Percentiles rank a stretch among this genome's conserved stretches.
These are phyloP conservation scores for Yamadazyma blattariae DNA, from an alignment of 1,139 yeast genomes.

Conservation along the genomic window DNA sequence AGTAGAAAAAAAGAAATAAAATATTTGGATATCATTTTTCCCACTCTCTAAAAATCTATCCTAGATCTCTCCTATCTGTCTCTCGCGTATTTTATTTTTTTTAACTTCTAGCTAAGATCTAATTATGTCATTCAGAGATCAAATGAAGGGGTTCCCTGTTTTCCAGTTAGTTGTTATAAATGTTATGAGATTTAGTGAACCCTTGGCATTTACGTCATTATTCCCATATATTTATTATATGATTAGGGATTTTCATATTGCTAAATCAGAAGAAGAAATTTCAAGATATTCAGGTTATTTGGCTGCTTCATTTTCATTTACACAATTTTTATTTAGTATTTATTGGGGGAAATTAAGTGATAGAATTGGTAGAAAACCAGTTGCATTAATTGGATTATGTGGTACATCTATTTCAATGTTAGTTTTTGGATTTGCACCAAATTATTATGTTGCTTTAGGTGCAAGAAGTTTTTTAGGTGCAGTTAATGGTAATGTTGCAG, in stretches of 20 bases:
- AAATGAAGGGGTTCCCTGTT: slow-evolving; percentile 44
- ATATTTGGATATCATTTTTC: no score
- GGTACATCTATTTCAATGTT: slow-evolving; percentile 51
- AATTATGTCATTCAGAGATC: slow-evolving; percentile 18
- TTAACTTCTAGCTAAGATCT: no score
- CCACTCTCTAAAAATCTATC: no score
- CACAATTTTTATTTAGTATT: slow-evolving; percentile 53
- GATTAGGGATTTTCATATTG: slow-evolving; percentile 56
- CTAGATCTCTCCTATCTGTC: no score
- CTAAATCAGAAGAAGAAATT: slow-evolving; percentile 49
- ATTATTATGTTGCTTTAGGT: slow-evolving; percentile 47
- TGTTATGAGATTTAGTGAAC: slow-evolving; percentile 54
- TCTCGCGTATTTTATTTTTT: no score
- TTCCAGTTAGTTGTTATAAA: slow-evolving; percentile 48
- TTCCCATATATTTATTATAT: slow-evolving; percentile 66
- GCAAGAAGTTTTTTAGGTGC: slow-evolving; percentile 56
- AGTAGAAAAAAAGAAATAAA: slow-evolving; percentile 2
- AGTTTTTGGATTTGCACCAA: slow-evolving; percentile 51
- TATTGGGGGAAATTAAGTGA: slow-evolving; percentile 61
- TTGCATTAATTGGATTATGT: slow-evolving; percentile 48
- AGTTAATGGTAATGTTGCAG: slow-evolving; percentile 61
- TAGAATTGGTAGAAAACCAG: slow-evolving; percentile 54
- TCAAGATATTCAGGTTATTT: slow-evolving; percentile 59
- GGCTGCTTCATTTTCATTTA: slow-evolving; percentile 53
- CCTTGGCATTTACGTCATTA: slow-evolving; percentile 60